Evolutionary conservation across 1,284 basidiomycete genomes (phyloP).

Genomic region (Naganishia sp.): DNA sequence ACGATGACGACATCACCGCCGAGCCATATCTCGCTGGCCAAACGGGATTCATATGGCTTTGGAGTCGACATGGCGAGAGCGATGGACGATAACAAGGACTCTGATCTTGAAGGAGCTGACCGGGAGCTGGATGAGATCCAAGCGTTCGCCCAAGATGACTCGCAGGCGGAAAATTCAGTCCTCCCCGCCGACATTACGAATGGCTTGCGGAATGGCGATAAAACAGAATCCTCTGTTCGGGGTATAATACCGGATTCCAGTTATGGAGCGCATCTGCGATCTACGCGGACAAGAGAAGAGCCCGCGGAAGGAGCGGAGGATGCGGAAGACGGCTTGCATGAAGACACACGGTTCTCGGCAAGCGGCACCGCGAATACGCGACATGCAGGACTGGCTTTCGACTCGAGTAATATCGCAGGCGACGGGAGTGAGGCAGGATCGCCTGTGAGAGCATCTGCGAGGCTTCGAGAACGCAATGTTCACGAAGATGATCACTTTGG

Average conservation of each 20-base stretch:
- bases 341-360: not conserved
- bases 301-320: conserved; percentile 34
- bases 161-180: not conserved
- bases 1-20: conserved; percentile 26
- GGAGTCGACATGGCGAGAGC: not conserved
- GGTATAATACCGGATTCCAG: conserved; percentile 29
- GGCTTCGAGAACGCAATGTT: not conserved
- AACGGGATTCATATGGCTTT: conserved; percentile 22
- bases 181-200: conserved; percentile 8
- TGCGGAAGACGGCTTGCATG: not conserved
- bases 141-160: conserved; percentile 8
- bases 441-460: not conserved
- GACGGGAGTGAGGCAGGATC: conserved; percentile 34
- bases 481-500: conserved; percentile 21
- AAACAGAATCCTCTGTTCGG: not conserved
- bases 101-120: not conserved
- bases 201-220: not conserved
- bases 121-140: not conserved
- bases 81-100: not conserved
- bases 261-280: conserved; percentile 14
- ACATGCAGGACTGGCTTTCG: conserved; percentile 20
- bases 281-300: conserved; percentile 55
- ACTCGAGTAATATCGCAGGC: conserved; percentile 39
- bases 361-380: conserved; percentile 15
- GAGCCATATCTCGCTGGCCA: conserved; percentile 8